Evolutionary conservation across 345 rosid genomes (phyloP).

Genomic region (Eucalyptus erythrocorys): DNA sequence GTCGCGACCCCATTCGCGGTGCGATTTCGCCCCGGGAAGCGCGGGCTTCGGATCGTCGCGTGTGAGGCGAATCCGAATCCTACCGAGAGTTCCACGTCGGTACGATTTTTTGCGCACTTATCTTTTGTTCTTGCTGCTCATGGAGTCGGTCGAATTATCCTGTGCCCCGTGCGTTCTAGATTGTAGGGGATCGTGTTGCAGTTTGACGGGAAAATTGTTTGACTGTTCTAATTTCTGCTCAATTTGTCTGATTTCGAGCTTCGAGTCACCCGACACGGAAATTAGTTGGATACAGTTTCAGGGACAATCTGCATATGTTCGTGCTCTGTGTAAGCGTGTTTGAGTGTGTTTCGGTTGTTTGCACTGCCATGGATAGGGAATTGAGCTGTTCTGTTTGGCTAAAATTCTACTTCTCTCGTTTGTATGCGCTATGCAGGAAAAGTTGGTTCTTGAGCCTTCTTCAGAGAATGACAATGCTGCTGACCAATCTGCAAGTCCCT

Average conservation of each 20-base stretch:
- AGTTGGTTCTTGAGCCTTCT: conserved; percentile 17
- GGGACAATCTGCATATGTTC: neutral
- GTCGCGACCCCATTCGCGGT: neutral
- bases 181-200: neutral
- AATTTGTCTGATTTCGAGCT: neutral
- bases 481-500: conserved; percentile 1
- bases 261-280: neutral
- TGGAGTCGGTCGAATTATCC: neutral
- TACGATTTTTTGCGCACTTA: neutral
- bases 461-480: neutral
- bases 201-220: neutral
- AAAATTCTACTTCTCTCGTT: neutral
- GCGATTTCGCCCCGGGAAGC: neutral
- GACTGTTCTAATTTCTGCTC: neutral
- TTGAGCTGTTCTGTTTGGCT: neutral
- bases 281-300: neutral
- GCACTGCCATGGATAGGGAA: neutral
- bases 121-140: neutral
- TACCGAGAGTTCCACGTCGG: conserved; percentile 10
- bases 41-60: conserved; percentile 10
- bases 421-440: conserved; percentile 26
- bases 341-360: neutral
- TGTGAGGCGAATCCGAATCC: conserved; percentile 24
- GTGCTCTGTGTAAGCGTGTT: neutral
- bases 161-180: neutral